Evolutionary conservation across 2,329 filamentous ascomycete species (phyloP).

Genomic region (Fusarium sp.): DNA sequence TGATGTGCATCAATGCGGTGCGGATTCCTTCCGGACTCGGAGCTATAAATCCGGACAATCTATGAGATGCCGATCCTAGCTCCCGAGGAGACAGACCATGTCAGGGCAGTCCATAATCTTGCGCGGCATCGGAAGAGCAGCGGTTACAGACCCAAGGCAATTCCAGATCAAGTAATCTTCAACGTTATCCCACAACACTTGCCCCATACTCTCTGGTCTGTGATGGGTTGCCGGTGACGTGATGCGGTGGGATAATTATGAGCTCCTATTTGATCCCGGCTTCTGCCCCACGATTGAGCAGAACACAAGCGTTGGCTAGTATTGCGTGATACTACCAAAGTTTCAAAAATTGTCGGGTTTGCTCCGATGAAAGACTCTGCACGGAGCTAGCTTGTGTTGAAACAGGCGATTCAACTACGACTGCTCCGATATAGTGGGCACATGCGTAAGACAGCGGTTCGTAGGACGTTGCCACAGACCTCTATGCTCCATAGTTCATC

Average conservation of each 20-base stretch:
- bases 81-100: not conserved
- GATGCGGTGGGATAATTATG: slow-evolving; percentile 41
- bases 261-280: slow-evolving; percentile 4
- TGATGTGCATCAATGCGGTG: not conserved
- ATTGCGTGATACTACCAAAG: slow-evolving; percentile 33
- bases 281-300: slow-evolving; percentile 10
- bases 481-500: not conserved
- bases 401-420: slow-evolving; percentile 5
- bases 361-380: not conserved
- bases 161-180: not conserved
- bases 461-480: not conserved
- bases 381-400: not conserved
- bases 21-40: not conserved
- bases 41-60: not conserved
- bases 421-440: slow-evolving; percentile 6
- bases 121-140: not conserved
- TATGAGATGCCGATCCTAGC: not conserved
- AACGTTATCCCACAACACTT: not conserved
- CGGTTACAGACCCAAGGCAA: not conserved
- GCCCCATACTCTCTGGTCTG: not conserved
- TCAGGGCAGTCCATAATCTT: slow-evolving; percentile 9
- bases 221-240: slow-evolving; percentile 38
- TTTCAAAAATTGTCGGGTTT: not conserved
- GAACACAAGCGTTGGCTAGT: slow-evolving; percentile 14
- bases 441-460: not conserved